A percentile compares a stretch with the other conserved stretches of the same genome.
Conservation (phyloP, 2,329 filamentous ascomycete genomes). For the Helicocarpus griseus region DNA sequence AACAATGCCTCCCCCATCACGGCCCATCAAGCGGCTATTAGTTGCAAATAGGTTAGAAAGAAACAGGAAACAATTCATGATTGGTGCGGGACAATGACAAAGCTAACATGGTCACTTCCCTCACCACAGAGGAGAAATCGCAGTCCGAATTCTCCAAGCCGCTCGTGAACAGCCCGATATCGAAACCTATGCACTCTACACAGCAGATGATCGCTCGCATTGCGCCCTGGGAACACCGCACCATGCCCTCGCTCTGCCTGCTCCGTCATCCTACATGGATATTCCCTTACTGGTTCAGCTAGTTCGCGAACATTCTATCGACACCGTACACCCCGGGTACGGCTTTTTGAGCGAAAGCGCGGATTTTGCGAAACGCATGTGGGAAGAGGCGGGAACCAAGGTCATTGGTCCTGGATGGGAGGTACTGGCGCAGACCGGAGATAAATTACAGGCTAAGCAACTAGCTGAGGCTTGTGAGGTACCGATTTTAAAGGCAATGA, state of each 20-base stretch:
- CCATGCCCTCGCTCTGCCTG: constrained; percentile 42
- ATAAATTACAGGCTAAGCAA: constrained; percentile 45
- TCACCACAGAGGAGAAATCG: constrained; percentile 50
- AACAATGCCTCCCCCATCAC: constrained; percentile 14
- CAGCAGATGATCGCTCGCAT: constrained; percentile 46
- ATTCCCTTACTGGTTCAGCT: constrained; percentile 40
- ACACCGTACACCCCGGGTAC: constrained; percentile 51
- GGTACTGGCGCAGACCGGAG: constrained; percentile 46
- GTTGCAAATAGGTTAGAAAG: constrained; percentile 43
- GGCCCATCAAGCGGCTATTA: constrained; percentile 41
- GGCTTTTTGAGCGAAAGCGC: constrained; percentile 53
- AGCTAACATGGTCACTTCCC: not conserved
- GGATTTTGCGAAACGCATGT: constrained; percentile 41
- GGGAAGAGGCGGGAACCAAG: constrained; percentile 37
- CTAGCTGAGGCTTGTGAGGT: constrained; percentile 44
- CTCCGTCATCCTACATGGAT: constrained; percentile 45
- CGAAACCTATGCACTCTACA: constrained; percentile 48
- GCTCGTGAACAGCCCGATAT: constrained; percentile 47
- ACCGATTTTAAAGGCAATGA: constrained; percentile 42
- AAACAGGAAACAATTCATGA: not conserved
- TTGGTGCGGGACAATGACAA: constrained; percentile 1
- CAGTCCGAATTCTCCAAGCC: constrained; percentile 49
- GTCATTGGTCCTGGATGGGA: constrained; percentile 50
- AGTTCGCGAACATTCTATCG: constrained; percentile 41
- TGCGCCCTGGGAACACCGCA: constrained; percentile 38